Conservation (phyloP, 768 basidiomycete species). For the Termitomyces heimii region DNA sequence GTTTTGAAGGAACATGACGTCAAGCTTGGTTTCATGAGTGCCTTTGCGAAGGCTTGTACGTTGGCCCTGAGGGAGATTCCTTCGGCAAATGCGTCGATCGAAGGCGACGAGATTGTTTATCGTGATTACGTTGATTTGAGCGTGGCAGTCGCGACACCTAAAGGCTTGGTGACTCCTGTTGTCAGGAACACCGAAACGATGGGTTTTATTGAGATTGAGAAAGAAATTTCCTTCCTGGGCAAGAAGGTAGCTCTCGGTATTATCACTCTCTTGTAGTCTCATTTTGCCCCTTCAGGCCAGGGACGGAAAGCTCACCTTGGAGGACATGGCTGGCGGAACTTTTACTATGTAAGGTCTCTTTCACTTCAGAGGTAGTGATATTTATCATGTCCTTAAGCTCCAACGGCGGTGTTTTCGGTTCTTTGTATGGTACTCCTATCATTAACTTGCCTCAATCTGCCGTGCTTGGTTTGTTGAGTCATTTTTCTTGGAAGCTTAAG, state of each 20-base stretch:
- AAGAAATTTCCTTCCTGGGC: slow-evolving; percentile 84
- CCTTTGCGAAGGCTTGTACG: slow-evolving; percentile 83
- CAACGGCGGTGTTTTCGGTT: slow-evolving; percentile 98
- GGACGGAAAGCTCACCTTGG: slow-evolving; percentile 90
- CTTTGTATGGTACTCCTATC: slow-evolving; percentile 96
- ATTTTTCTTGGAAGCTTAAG: not conserved
- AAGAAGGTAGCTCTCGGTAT: slow-evolving; percentile 57
- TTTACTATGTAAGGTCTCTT: slow-evolving; percentile 82
- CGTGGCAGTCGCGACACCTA: slow-evolving; percentile 95
- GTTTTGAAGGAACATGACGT: slow-evolving; percentile 89
- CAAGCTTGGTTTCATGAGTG: slow-evolving; percentile 98
- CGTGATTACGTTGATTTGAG: slow-evolving; percentile 89
- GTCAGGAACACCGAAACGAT: slow-evolving; percentile 86
- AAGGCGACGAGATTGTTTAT: slow-evolving; percentile 92
- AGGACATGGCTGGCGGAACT: slow-evolving; percentile 98
- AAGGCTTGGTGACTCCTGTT: slow-evolving; percentile 95
- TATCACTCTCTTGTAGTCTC: not conserved
- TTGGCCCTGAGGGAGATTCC: slow-evolving; percentile 90
- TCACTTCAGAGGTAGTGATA: not conserved
- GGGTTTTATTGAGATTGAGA: slow-evolving; percentile 88
- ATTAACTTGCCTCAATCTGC: slow-evolving; percentile 96
- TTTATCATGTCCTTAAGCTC: slow-evolving; percentile 49
- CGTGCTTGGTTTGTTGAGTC: slow-evolving; percentile 61
- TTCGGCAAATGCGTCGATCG: slow-evolving; percentile 90
- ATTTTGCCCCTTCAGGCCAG: slow-evolving; percentile 46